phyloP scores from a whole-genome alignment of 2,329 filamentous ascomycete species.

The Paecilomyces variotii region DNA sequence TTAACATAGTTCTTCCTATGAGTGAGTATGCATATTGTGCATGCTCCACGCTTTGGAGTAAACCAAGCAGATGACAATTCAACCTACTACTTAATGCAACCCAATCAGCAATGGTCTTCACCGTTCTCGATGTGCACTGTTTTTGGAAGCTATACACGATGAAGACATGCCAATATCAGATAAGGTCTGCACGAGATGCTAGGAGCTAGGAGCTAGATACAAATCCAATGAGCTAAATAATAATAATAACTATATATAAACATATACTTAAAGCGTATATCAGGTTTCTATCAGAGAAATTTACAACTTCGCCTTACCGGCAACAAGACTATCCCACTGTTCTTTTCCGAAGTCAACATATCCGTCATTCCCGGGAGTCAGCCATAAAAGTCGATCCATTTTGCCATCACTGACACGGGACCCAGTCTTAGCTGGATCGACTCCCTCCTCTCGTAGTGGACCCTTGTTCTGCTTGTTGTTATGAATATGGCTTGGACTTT shows the following conservation, averaged over 20 bases:
- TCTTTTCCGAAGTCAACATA: constrained; percentile 52
- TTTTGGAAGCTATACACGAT: too few relatives aligned
- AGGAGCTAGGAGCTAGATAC: constrained; percentile 26
- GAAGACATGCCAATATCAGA: too few relatives aligned
- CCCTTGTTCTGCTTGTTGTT: constrained; percentile 79
- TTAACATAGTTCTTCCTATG: too few relatives aligned
- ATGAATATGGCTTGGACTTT: constrained; percentile 37
- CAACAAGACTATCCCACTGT: constrained; percentile 50
- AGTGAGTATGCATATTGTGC: too few relatives aligned
- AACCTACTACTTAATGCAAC: too few relatives aligned
- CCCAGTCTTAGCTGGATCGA: constrained; percentile 47
- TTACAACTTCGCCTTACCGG: constrained; percentile 40
- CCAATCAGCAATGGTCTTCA: too few relatives aligned
- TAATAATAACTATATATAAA: not conserved
- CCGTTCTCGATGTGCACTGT: too few relatives aligned
- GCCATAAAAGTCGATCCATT: constrained; percentile 44
- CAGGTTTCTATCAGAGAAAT: not conserved
- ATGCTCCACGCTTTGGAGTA: too few relatives aligned
- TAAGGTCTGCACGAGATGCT: too few relatives aligned
- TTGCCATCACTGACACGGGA: constrained; percentile 36
- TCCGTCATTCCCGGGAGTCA: constrained; percentile 38
- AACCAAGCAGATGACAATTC: too few relatives aligned
- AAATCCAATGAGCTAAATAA: too few relatives aligned
- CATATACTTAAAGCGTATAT: not conserved
- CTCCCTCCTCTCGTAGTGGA: constrained; percentile 58